A percentile compares a stretch with the other conserved stretches of the same genome.
Conservation (phyloP, 1,284 basidiomycete genomes). For the Boletus sp. region DNA sequence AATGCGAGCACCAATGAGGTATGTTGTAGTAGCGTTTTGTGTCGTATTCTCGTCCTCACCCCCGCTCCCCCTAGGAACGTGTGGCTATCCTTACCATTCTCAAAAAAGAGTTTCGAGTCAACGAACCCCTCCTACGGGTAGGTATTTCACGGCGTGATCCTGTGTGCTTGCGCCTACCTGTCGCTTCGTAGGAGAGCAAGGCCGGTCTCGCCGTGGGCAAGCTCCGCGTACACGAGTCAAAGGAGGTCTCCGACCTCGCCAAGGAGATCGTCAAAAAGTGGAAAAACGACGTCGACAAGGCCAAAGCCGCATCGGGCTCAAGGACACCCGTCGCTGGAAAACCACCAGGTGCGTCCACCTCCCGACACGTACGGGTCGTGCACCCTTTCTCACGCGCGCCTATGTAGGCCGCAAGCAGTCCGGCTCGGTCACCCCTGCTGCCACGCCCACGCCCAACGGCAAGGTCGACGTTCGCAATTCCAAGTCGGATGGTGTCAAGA, state of each 20-base stretch:
- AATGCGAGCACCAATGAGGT: conserved; percentile 59
- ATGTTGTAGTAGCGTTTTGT: conserved; percentile 27
- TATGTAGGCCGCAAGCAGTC: conserved; percentile 34
- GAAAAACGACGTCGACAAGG: conserved; percentile 82
- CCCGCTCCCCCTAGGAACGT: conserved; percentile 55
- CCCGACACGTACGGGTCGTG: neutral
- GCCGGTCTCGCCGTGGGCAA: conserved; percentile 92
- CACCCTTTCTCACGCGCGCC: neutral
- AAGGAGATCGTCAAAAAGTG: conserved; percentile 93
- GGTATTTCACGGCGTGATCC: conserved; percentile 35
- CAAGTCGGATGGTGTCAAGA: conserved; percentile 66
- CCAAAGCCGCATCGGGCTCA: conserved; percentile 48
- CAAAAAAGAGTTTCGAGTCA: conserved; percentile 77
- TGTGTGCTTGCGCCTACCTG: neutral
- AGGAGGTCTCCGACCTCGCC: conserved; percentile 76
- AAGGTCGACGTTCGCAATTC: conserved; percentile 51
- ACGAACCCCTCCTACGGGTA: conserved; percentile 85
- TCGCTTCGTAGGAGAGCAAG: conserved; percentile 71
- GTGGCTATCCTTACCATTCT: conserved; percentile 66
- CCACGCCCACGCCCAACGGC: conserved; percentile 42
- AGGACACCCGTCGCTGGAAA: conserved; percentile 26
- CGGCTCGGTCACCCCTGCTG: conserved; percentile 14
- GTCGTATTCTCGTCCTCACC: conserved; percentile 18
- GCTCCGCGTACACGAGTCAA: conserved; percentile 70
- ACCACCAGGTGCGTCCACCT: conserved; percentile 32